A percentile compares a stretch with the other conserved stretches of the same genome.
These are phyloP conservation scores for Colletotrichum melonis DNA, from an alignment of 2,329 filamentous ascomycete species.

Conservation along the genomic window DNA sequence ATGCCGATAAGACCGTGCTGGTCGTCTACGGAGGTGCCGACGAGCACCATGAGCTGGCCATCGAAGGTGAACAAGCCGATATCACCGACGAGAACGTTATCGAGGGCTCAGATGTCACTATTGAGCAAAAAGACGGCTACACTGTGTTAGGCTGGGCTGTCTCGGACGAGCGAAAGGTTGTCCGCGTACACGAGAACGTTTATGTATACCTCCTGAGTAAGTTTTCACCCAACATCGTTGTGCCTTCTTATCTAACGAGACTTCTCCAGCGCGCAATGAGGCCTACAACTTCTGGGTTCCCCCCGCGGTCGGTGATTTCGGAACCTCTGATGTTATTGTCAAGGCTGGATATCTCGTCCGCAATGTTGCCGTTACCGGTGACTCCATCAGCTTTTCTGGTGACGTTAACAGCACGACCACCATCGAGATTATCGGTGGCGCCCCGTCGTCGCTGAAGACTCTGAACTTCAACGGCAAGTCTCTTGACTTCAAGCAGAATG, in stretches of 20 bases:
- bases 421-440: slow-evolving; percentile 39
- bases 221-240: slow-evolving; percentile 10
- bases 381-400: slow-evolving; percentile 39
- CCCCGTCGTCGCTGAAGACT: slow-evolving; percentile 29
- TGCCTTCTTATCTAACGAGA: not conserved
- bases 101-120: slow-evolving; percentile 24
- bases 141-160: slow-evolving; percentile 35
- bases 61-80: slow-evolving; percentile 40
- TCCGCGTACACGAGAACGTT: slow-evolving; percentile 25
- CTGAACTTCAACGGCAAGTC: slow-evolving; percentile 37
- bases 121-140: slow-evolving; percentile 29
- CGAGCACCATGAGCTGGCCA: slow-evolving; percentile 70
- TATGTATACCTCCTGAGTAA: slow-evolving; percentile 44
- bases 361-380: slow-evolving; percentile 31
- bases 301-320: slow-evolving; percentile 32
- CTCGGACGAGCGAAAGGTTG: slow-evolving; percentile 32
- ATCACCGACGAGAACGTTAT: slow-evolving; percentile 22
- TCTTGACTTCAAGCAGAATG: slow-evolving; percentile 35
- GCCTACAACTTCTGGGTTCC: slow-evolving; percentile 42
- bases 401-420: slow-evolving; percentile 39
- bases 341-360: slow-evolving; percentile 41
- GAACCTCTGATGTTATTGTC: slow-evolving; percentile 38
- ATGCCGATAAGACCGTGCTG: slow-evolving; percentile 65
- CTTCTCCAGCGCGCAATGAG: slow-evolving; percentile 37
- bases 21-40: slow-evolving; percentile 70